These are phyloP conservation scores for Mycena venus DNA, from an alignment of 768 basidiomycete genomes.

Conservation along the genomic window DNA sequence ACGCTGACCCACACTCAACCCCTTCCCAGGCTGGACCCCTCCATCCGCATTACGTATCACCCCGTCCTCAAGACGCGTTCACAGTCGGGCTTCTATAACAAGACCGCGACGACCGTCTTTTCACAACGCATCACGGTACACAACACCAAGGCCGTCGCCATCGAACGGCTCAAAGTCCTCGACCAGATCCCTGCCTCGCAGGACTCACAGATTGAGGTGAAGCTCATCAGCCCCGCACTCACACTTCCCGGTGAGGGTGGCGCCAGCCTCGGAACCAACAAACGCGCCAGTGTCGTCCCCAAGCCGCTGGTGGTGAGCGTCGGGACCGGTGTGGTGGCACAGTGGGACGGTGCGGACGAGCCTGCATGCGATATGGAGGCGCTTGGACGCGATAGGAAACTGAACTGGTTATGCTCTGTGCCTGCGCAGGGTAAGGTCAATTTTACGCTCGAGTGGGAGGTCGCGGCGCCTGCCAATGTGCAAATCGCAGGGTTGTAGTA, in stretches of 20 bases:
- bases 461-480: conserved; percentile 43
- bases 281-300: neutral
- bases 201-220: conserved; percentile 47
- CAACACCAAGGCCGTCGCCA: conserved; percentile 48
- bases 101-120: conserved; percentile 43
- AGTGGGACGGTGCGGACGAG: conserved; percentile 56
- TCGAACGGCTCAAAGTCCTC: conserved; percentile 46
- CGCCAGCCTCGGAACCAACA: neutral
- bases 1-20: neutral
- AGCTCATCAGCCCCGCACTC: conserved; percentile 45
- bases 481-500: conserved; percentile 41
- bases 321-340: conserved; percentile 45
- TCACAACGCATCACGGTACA: conserved; percentile 53
- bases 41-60: conserved; percentile 55
- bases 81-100: conserved; percentile 50
- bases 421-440: conserved; percentile 49
- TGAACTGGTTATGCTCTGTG: conserved; percentile 49
- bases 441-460: conserved; percentile 52
- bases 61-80: conserved; percentile 49
- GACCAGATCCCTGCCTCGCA: conserved; percentile 54
- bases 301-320: conserved; percentile 38
- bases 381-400: conserved; percentile 40
- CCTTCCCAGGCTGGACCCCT: conserved; percentile 53
- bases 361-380: neutral
- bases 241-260: conserved; percentile 13